These are phyloP conservation scores for Sequoiadendron giganteum DNA, from an alignment of 75 land plant species.

Conservation along the genomic window DNA sequence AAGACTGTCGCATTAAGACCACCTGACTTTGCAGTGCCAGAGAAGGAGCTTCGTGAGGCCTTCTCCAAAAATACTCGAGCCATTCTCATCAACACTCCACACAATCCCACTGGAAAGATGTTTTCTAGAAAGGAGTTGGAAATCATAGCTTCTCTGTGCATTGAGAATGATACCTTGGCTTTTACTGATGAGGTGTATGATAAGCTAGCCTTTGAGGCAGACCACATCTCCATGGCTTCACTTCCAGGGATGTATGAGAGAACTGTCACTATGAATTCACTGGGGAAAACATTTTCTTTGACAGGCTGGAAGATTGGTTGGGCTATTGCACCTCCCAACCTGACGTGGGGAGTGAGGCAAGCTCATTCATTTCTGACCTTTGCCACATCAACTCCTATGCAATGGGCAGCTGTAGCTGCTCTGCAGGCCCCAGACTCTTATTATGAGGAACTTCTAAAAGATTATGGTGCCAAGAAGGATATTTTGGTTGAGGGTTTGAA, in stretches of 20 bases:
- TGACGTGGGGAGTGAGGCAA: conserved; percentile 94
- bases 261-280: conserved; percentile 91
- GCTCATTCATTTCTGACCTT: conserved; percentile 93
- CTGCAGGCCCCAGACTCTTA: conserved; percentile 88
- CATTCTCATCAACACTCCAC: conserved; percentile 91
- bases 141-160: conserved; percentile 83
- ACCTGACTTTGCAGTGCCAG: conserved; percentile 88
- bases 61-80: conserved; percentile 82
- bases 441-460: conserved; percentile 70
- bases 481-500: conserved; percentile 87
- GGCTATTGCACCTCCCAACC: conserved; percentile 91
- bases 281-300: conserved; percentile 96
- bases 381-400: conserved; percentile 93
- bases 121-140: conserved; percentile 86
- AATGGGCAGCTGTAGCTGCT: conserved; percentile 78
- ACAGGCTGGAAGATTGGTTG: conserved; percentile 99
- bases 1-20: conserved; percentile 75
- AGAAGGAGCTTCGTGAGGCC: conserved; percentile 72
- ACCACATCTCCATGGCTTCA: conserved; percentile 94
- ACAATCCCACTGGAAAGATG: conserved; percentile 98
- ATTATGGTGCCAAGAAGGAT: conserved; percentile 73
- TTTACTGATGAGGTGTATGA: conserved; percentile 95
- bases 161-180: conserved; percentile 83
- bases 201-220: conserved; percentile 76
- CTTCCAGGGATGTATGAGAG: conserved; percentile 94